Conservation (phyloP, 2,329 filamentous ascomycete species). For the Cytospora leucostoma region DNA sequence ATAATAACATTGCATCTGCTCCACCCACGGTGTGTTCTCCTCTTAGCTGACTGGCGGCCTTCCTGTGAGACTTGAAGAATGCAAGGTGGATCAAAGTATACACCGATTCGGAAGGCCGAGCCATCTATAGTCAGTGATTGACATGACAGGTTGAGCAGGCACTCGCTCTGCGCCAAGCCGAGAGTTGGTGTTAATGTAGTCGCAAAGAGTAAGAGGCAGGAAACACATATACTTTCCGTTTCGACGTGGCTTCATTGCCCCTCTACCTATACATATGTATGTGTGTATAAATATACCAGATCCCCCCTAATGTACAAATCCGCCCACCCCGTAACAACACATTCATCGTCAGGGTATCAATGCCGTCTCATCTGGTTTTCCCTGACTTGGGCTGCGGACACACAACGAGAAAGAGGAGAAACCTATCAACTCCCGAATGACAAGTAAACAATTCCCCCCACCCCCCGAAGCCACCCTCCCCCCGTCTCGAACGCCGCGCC, state of each 20-base stretch:
- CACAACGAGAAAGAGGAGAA: slow-evolving; percentile 1
- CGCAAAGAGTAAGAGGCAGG: too few species aligned
- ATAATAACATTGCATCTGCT: not conserved
- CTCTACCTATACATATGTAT: slow-evolving; percentile 8
- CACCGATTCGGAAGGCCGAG: not conserved
- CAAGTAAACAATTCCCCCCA: not conserved
- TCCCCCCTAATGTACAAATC: not conserved
- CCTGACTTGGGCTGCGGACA: slow-evolving; percentile 10
- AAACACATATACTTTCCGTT: not conserved
- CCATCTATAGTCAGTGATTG: not conserved
- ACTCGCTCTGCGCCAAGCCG: too few species aligned
- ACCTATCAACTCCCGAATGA: slow-evolving; percentile 8
- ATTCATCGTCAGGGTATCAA: slow-evolving; percentile 23
- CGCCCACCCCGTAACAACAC: slow-evolving; percentile 5
- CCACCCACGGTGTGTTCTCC: not conserved
- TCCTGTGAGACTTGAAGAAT: too few species aligned
- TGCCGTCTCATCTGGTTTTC: not conserved
- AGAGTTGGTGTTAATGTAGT: too few species aligned
- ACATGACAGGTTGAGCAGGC: not conserved
- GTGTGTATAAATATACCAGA: not conserved
- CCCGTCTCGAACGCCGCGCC: slow-evolving; percentile 10
- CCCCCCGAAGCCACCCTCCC: not conserved
- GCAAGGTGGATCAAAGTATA: too few species aligned
- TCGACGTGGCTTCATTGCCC: slow-evolving; percentile 4
- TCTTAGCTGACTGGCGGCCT: too few species aligned